Evolutionary conservation across 140 eudicot species (phyloP).

Genomic region (Eryngium alpinum): DNA sequence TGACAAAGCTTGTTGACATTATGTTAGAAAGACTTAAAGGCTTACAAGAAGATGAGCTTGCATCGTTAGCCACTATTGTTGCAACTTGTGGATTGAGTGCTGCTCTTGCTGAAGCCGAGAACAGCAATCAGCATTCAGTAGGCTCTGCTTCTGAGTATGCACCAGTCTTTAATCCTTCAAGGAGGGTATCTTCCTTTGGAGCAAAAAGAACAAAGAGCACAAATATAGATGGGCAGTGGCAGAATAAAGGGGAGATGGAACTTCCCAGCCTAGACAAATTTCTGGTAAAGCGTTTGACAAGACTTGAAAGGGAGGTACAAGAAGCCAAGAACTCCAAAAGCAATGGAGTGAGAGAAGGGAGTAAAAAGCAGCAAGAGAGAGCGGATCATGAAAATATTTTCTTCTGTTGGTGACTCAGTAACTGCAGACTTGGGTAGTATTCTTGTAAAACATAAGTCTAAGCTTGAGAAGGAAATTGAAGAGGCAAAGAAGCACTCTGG

Average conservation of each 20-base stretch:
- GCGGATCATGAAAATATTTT: slow-evolving; percentile 7
- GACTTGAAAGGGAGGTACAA: slow-evolving; percentile 71
- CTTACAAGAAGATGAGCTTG: slow-evolving; percentile 75
- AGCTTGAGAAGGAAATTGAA: slow-evolving; percentile 17
- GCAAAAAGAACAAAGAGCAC: slow-evolving; percentile 3
- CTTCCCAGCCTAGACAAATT: slow-evolving; percentile 76
- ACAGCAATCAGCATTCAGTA: slow-evolving; percentile 4
- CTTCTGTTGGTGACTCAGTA: neutral
- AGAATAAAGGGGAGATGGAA: slow-evolving; percentile 33
- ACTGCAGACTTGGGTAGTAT: slow-evolving; percentile 13
- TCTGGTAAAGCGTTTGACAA: slow-evolving; percentile 68
- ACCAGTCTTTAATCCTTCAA: slow-evolving; percentile 14
- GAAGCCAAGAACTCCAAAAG: slow-evolving; percentile 64
- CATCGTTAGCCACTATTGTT: slow-evolving; percentile 81
- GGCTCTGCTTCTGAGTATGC: slow-evolving; percentile 9
- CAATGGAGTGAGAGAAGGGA: slow-evolving; percentile 13
- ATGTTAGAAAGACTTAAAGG: slow-evolving; percentile 70
- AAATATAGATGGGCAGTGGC: slow-evolving; percentile 16
- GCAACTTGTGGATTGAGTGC: slow-evolving; percentile 94
- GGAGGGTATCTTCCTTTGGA: slow-evolving; percentile 27
- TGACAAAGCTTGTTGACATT: slow-evolving; percentile 47
- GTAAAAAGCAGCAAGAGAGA: neutral
- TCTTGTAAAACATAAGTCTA: slow-evolving; percentile 16
- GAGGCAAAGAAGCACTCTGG: slow-evolving; percentile 24
- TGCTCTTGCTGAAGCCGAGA: slow-evolving; percentile 54